Conservation (phyloP, 1,139 yeast species). For the Magnusiomyces suaveolens region DNA sequence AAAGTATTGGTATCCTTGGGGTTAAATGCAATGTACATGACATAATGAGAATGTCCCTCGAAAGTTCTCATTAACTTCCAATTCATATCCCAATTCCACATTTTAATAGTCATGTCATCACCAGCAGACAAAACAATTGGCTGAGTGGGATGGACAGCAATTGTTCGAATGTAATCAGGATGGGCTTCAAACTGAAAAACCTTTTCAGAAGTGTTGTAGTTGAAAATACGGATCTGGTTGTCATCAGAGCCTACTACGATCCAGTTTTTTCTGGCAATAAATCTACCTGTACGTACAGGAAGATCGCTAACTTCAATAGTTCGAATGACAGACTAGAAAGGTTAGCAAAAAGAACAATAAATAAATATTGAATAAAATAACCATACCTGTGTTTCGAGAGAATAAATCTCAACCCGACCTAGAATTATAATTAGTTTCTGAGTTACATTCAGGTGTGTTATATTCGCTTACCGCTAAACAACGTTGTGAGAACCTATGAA, state of each 20-base stretch:
- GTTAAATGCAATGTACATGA: slow-evolving; percentile 89
- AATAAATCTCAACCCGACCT: slow-evolving; percentile 77
- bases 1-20: slow-evolving; percentile 97
- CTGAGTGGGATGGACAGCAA: slow-evolving; percentile 89
- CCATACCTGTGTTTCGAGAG: slow-evolving; percentile 61
- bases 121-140: slow-evolving; percentile 83
- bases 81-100: slow-evolving; percentile 90
- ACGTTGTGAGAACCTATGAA: slow-evolving; percentile 50
- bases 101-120: slow-evolving; percentile 82
- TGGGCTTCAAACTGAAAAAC: slow-evolving; percentile 94
- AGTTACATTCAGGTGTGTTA: neutral
- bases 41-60: slow-evolving; percentile 93
- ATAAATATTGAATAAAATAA: slow-evolving; percentile 21
- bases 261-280: slow-evolving; percentile 96
- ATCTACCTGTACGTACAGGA: slow-evolving; percentile 92
- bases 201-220: slow-evolving; percentile 80
- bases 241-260: slow-evolving; percentile 94
- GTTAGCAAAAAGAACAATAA: slow-evolving; percentile 11
- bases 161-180: slow-evolving; percentile 87
- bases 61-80: slow-evolving; percentile 88
- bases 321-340: slow-evolving; percentile 44
- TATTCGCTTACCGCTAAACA: slow-evolving; percentile 56
- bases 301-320: slow-evolving; percentile 82
- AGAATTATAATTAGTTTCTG: slow-evolving; percentile 1
- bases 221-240: slow-evolving; percentile 83